These are phyloP conservation scores for Trifolium pratense DNA, from an alignment of 306 rosid genomes.

Conservation along the genomic window DNA sequence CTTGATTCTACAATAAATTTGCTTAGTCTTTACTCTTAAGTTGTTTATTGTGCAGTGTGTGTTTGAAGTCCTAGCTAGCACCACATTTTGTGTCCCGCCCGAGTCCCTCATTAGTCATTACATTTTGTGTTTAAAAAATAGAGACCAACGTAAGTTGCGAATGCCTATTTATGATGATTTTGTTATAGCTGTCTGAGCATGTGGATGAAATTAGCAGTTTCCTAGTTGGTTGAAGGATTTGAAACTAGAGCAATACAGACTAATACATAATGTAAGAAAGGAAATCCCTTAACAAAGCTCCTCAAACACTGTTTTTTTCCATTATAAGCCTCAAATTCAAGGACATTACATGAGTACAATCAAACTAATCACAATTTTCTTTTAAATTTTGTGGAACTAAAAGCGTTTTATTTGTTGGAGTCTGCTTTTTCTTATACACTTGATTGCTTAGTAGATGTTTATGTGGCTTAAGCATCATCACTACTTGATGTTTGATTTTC, in stretches of 20 bases:
- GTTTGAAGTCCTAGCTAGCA: not conserved
- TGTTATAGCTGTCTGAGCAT: not conserved
- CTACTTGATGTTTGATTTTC: not conserved
- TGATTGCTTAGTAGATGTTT: too few relatives aligned
- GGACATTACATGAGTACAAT: too few relatives aligned
- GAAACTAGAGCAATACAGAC: not conserved
- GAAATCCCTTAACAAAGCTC: conserved; percentile 5
- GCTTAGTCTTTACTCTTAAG: conserved; percentile 6
- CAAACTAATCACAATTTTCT: too few relatives aligned
- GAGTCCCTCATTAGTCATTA: not conserved
- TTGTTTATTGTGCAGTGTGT: not conserved
- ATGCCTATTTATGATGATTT: too few relatives aligned
- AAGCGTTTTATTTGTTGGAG: too few relatives aligned
- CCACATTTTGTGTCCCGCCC: not conserved
- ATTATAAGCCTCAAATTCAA: not conserved
- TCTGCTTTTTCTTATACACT: too few relatives aligned
- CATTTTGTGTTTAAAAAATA: too few relatives aligned
- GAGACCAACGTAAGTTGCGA: too few relatives aligned
- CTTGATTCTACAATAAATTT: conserved; percentile 9
- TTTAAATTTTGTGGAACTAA: too few relatives aligned
- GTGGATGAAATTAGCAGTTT: not conserved
- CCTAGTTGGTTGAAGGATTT: conserved; percentile 16
- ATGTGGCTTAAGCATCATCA: too few relatives aligned
- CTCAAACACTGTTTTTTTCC: not conserved
- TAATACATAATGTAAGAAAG: not conserved